These are phyloP conservation scores for Copromyces sp. DNA, from an alignment of 495 filamentous ascomycete genomes.

Conservation along the genomic window DNA sequence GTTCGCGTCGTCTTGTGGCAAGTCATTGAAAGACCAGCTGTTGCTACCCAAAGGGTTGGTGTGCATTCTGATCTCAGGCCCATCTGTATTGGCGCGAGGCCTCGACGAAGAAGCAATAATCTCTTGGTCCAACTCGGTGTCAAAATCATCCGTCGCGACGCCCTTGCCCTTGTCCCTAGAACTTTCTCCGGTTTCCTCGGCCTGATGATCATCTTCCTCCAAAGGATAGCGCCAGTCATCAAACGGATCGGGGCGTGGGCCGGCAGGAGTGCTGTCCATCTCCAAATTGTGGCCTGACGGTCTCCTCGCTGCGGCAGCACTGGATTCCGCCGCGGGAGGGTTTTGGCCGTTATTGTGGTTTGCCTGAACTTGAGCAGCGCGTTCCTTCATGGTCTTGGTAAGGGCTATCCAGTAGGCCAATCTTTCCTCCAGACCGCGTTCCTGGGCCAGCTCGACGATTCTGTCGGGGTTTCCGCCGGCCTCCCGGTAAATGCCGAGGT, in stretches of 20 bases:
- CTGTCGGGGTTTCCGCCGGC: slow-evolving; percentile 49
- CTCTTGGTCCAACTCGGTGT: neutral
- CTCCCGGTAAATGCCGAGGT: slow-evolving; percentile 41
- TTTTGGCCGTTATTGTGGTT: neutral
- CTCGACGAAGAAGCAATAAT: slow-evolving; percentile 9
- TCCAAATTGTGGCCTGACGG: neutral
- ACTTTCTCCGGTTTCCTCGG: neutral
- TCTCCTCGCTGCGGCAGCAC: neutral
- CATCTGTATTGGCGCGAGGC: slow-evolving; percentile 38
- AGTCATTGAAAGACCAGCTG: slow-evolving; percentile 36
- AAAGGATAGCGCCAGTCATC: neutral
- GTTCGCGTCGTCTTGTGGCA: slow-evolving; percentile 10
- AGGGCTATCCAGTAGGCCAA: slow-evolving; percentile 41
- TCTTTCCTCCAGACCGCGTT: slow-evolving; percentile 47
- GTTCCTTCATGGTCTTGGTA: slow-evolving; percentile 22
- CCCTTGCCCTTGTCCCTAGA: slow-evolving; percentile 6
- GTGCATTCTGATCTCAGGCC: slow-evolving; percentile 22
- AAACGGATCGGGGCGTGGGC: neutral
- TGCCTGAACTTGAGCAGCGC: neutral
- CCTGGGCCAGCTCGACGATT: slow-evolving; percentile 50
- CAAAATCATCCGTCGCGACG: slow-evolving; percentile 1
- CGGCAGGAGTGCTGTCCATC: neutral
- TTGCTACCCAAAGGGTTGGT: slow-evolving; percentile 38
- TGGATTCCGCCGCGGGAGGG: neutral
- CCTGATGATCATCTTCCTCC: neutral